Conservation (phyloP, 148 eudicot species). For the Rhododendron mucronatum region DNA sequence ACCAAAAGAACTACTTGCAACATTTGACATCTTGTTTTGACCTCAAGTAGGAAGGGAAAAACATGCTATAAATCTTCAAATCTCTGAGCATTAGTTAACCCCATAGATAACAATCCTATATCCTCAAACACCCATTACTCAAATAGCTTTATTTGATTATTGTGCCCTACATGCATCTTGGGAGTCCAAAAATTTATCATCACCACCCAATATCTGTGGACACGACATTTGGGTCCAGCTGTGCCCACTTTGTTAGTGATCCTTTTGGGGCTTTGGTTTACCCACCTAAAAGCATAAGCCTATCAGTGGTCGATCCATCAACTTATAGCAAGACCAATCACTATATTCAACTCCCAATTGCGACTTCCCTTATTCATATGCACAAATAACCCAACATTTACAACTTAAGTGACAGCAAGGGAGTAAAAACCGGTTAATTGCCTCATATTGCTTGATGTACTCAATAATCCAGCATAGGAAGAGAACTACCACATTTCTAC, state of each 20-base stretch:
- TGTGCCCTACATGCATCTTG: not conserved
- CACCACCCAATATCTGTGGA: not conserved
- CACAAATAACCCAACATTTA: not conserved
- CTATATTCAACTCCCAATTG: not conserved
- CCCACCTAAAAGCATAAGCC: not conserved
- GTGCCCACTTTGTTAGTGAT: not conserved
- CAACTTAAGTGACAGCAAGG: not conserved
- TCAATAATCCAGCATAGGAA: not conserved
- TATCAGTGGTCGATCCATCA: not conserved
- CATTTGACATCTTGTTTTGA: not conserved
- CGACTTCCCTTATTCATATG: not conserved
- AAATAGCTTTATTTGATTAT: not conserved
- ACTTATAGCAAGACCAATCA: not conserved
- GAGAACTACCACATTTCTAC: not conserved
- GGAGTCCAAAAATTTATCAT: not conserved
- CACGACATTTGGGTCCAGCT: not conserved
- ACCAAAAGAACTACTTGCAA: not conserved
- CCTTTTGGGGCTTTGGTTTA: not conserved
- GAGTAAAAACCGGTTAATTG: not conserved
- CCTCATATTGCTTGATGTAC: not conserved
- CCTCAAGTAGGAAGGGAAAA: not conserved
- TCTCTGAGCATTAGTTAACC: not conserved
- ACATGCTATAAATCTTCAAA: not conserved
- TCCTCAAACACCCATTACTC: not conserved
- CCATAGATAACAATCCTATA: not conserved